Conservation (phyloP, 2,329 filamentous ascomycete genomes). For the Aspergillus awamori region DNA sequence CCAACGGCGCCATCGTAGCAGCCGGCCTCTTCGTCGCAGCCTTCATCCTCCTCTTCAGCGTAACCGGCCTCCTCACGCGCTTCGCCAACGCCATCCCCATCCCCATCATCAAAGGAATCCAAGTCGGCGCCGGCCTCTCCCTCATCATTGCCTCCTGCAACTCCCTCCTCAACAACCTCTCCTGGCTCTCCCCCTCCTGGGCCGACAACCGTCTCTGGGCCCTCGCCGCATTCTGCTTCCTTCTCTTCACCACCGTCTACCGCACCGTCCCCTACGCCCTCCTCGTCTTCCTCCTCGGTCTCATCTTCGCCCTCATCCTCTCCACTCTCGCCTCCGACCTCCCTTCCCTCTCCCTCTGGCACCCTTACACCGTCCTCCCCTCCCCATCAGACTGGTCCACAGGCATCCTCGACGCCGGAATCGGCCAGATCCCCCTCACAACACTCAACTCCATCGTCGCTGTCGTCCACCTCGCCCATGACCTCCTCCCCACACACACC, state of each 20-base stretch:
- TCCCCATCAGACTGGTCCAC: conserved; percentile 50
- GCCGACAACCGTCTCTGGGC: conserved; percentile 81
- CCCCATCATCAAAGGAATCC: conserved; percentile 91
- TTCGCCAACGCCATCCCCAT: conserved; percentile 76
- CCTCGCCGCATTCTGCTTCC: conserved; percentile 69
- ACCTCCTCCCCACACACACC: conserved; percentile 71
- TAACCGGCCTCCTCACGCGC: conserved; percentile 76
- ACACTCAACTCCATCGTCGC: conserved; percentile 92
- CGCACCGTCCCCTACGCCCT: conserved; percentile 78
- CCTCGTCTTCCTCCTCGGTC: conserved; percentile 67
- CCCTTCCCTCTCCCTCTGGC: conserved; percentile 63
- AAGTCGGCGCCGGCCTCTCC: conserved; percentile 85
- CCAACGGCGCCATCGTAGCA: conserved; percentile 72
- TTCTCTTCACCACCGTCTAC: conserved; percentile 68
- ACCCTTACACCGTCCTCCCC: conserved; percentile 57
- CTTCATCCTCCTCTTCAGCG: conserved; percentile 74
- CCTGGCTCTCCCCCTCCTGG: conserved; percentile 67
- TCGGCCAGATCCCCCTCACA: conserved; percentile 88
- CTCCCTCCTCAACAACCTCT: conserved; percentile 67
- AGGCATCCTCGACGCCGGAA: conserved; percentile 66
- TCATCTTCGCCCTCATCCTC: conserved; percentile 64
- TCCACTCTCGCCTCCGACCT: conserved; percentile 40
- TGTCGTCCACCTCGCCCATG: conserved; percentile 74
- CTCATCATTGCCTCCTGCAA: conserved; percentile 77
- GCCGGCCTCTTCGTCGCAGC: conserved; percentile 78